Percentiles rank a stretch among this genome's conserved stretches.
Evolutionary conservation across 768 basidiomycete genomes (phyloP).

Genomic region (Psilocybe subaeruginosa): DNA sequence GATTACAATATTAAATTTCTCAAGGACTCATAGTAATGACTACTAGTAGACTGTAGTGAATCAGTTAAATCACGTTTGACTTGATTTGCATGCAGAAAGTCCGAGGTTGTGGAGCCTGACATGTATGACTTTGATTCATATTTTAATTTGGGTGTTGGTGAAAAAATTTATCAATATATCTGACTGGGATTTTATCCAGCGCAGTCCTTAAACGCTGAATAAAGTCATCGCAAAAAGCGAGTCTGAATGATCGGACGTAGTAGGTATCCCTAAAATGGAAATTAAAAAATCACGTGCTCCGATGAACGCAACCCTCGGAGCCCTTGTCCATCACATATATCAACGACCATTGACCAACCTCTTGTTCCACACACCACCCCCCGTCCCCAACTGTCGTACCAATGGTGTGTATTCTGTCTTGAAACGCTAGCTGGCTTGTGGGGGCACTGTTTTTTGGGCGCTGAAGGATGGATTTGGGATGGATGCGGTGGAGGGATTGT

Average conservation of each 20-base stretch:
- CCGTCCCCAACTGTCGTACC: slow-evolving; percentile 17
- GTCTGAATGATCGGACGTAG: not conserved
- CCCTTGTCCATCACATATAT: slow-evolving; percentile 9
- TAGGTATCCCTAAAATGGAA: not conserved
- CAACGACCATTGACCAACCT: slow-evolving; percentile 23
- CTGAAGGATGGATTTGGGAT: slow-evolving; percentile 23
- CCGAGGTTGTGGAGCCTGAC: too few species aligned
- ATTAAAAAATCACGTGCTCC: not conserved
- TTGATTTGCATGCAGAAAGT: too few species aligned
- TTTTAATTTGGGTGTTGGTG: too few species aligned
- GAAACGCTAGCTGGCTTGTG: not conserved
- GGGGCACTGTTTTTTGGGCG: slow-evolving; percentile 15
- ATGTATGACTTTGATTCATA: too few species aligned
- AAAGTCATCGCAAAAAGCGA: too few species aligned
- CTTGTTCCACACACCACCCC: slow-evolving; percentile 19
- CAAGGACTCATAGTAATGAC: too few species aligned
- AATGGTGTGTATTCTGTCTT: slow-evolving; percentile 29
- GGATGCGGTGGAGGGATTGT: slow-evolving; percentile 22
- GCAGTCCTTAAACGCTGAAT: too few species aligned
- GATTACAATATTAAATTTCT: too few species aligned
- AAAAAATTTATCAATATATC: too few species aligned
- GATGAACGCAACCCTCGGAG: not conserved
- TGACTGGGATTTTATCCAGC: too few species aligned
- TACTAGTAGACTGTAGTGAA: too few species aligned
- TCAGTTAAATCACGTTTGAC: too few species aligned